These are phyloP conservation scores for Yamadazyma dushanensis DNA, from an alignment of 1,139 yeast genomes.

Conservation along the genomic window DNA sequence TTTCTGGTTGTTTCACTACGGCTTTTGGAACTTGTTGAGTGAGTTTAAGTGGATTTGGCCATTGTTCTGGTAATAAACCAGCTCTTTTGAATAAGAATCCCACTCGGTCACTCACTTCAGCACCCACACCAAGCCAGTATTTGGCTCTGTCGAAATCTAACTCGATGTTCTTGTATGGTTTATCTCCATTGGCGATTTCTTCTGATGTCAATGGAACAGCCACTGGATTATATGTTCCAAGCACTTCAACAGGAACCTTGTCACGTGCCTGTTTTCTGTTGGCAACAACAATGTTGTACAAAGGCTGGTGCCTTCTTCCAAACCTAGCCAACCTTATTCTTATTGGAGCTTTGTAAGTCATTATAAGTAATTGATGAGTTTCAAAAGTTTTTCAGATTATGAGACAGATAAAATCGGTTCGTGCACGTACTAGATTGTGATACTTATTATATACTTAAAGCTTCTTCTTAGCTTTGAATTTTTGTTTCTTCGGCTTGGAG, in stretches of 20 bases:
- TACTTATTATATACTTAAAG: slow-evolving; percentile 27
- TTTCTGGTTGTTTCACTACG: slow-evolving; percentile 26
- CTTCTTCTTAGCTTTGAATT: slow-evolving; percentile 61
- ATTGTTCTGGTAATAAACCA: slow-evolving; percentile 69
- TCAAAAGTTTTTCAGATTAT: slow-evolving; percentile 11
- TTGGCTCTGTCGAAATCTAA: slow-evolving; percentile 89
- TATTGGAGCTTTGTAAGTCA: slow-evolving; percentile 22
- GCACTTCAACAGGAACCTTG: slow-evolving; percentile 86
- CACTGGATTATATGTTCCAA: slow-evolving; percentile 90
- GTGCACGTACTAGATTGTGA: neutral
- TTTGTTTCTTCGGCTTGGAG: slow-evolving; percentile 46
- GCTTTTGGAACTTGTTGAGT: slow-evolving; percentile 35
- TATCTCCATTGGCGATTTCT: slow-evolving; percentile 50
- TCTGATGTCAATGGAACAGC: slow-evolving; percentile 69
- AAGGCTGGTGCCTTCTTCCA: slow-evolving; percentile 85
- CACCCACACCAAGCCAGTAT: slow-evolving; percentile 99
- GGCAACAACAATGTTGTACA: slow-evolving; percentile 89
- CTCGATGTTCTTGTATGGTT: slow-evolving; percentile 75
- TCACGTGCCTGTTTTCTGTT: slow-evolving; percentile 73
- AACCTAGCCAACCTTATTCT: slow-evolving; percentile 84
- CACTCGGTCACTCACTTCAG: slow-evolving; percentile 87
- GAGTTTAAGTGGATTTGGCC: slow-evolving; percentile 56
- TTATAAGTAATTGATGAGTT: slow-evolving; percentile 14
- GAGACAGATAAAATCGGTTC: neutral
- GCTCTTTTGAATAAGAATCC: slow-evolving; percentile 76